Conservation (phyloP, 306 rosid genomes). For the Ormosia semicastrata region DNA sequence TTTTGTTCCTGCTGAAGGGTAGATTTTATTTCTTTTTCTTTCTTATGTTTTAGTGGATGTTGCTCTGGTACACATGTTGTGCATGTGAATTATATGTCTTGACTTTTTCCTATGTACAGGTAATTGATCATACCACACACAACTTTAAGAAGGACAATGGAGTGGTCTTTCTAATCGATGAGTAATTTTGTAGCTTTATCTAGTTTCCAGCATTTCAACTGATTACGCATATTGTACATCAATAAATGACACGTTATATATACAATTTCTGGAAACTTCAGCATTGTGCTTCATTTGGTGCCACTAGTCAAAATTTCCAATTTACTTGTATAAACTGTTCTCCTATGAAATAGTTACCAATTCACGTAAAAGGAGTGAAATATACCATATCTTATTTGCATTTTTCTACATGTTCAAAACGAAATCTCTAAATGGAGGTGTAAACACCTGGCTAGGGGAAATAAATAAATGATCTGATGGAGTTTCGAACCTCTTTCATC, state of each 20-base stretch:
- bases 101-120: constrained; percentile 36
- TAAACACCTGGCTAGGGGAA: too few species aligned
- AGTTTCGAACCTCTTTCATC: neutral
- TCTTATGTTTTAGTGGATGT: neutral
- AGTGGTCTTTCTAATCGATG: constrained; percentile 53
- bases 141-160: constrained; percentile 44
- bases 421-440: neutral
- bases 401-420: neutral
- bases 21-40: neutral
- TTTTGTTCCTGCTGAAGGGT: neutral
- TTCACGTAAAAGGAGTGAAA: neutral
- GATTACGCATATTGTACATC: neutral
- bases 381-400: neutral
- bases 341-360: neutral
- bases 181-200: constrained; percentile 25
- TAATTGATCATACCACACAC: constrained; percentile 68
- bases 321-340: neutral
- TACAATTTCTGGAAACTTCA: neutral
- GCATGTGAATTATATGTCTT: neutral
- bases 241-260: neutral
- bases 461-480: neutral
- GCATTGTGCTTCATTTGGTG: neutral
- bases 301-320: neutral
- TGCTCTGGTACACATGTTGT: neutral
- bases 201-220: constrained; percentile 12